Conservation (phyloP, 2,329 filamentous ascomycete genomes). For the Colletotrichum sp. region DNA sequence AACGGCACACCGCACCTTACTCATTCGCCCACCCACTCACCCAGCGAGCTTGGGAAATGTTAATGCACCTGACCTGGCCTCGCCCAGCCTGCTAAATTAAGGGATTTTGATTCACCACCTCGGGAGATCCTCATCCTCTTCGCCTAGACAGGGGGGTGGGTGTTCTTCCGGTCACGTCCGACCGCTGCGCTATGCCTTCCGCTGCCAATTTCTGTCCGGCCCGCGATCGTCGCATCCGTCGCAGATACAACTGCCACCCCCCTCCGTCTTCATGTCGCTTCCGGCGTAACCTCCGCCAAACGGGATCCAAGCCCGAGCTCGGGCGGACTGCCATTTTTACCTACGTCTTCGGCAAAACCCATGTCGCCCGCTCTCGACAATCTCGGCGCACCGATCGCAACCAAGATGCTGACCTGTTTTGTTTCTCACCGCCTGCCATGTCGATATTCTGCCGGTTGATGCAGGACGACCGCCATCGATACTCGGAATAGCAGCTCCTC, state of each 20-base stretch:
- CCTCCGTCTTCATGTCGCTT: constrained; percentile 15
- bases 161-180: neutral
- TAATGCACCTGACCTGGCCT: neutral
- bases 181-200: neutral
- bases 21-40: neutral
- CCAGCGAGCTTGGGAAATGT: neutral
- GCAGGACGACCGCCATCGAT: neutral
- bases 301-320: neutral
- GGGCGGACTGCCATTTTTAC: neutral
- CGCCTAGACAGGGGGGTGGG: neutral
- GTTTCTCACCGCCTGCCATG: neutral
- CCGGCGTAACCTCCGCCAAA: neutral
- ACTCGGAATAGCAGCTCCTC: neutral
- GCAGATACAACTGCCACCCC: constrained; percentile 1
- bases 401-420: neutral
- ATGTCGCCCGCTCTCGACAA: neutral
- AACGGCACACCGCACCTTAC: neutral
- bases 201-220: constrained; percentile 4
- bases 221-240: constrained; percentile 14
- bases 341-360: neutral
- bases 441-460: neutral
- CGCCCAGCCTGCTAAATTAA: neutral
- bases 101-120: neutral
- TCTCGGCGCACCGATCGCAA: neutral
- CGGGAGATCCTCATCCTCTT: constrained; percentile 8